Evolutionary conservation across 1,139 yeast genomes (phyloP).

Genomic region (Hyphopichia pseudoburtonii): DNA sequence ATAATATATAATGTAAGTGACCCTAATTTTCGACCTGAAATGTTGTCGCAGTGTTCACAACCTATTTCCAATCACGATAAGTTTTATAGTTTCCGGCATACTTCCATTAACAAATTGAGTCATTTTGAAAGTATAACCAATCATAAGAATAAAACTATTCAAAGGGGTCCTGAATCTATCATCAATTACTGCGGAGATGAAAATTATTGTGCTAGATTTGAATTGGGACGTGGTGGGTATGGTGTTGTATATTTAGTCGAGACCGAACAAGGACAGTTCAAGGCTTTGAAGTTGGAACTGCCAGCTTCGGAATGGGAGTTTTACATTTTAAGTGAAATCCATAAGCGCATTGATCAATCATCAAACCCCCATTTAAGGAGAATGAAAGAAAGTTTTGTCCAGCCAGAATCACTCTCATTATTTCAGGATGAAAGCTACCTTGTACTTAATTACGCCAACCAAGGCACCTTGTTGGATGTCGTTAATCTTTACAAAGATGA

Average conservation of each 20-base stretch:
- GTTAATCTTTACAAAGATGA: conserved; percentile 49
- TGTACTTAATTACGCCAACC: conserved; percentile 64
- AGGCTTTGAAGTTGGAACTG: conserved; percentile 73
- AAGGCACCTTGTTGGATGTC: conserved; percentile 78
- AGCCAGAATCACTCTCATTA: conserved; percentile 52
- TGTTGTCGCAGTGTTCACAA: conserved; percentile 24
- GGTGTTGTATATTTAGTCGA: conserved; percentile 80
- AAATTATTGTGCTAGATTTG: conserved; percentile 55
- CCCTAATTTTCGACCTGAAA: conserved; percentile 26
- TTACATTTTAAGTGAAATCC: conserved; percentile 63
- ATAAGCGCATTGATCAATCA: conserved; percentile 25
- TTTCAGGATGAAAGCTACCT: conserved; percentile 76
- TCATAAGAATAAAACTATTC: conserved; percentile 27
- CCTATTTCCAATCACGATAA: conserved; percentile 31
- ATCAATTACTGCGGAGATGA: conserved; percentile 53
- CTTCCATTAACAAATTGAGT: conserved; percentile 27
- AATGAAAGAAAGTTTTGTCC: conserved; percentile 46
- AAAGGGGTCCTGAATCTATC: conserved; percentile 42
- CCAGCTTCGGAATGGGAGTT: conserved; percentile 83
- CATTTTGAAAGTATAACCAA: conserved; percentile 36
- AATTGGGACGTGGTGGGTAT: conserved; percentile 78
- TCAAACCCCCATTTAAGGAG: too few species aligned
- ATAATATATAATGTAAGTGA: conserved; percentile 20
- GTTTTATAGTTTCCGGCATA: conserved; percentile 18
- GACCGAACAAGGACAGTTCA: conserved; percentile 53